Evolutionary conservation across 202 grass and related monocot species (phyloP).

Genomic region (Cymbopogon flexuosus): DNA sequence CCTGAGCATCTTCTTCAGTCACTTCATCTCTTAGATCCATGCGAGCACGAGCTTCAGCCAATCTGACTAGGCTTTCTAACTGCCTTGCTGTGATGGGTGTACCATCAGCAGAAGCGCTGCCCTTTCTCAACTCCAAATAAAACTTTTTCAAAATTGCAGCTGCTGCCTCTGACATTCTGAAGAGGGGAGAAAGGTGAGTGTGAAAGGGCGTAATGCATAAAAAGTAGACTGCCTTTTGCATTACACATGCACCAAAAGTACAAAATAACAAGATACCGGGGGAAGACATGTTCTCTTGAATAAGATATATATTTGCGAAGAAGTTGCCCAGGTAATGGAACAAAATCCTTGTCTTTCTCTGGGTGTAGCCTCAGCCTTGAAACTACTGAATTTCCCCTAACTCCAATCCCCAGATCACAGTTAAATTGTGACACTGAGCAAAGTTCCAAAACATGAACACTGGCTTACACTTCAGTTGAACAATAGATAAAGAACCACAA

Average conservation of each 20-base stretch:
- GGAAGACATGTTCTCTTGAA: slow-evolving; percentile 58
- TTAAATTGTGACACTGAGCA: slow-evolving; percentile 37
- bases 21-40: slow-evolving; percentile 91
- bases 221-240: not conserved
- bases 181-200: not conserved
- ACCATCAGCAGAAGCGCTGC: slow-evolving; percentile 57
- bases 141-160: slow-evolving; percentile 43
- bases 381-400: slow-evolving; percentile 41
- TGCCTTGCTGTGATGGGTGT: slow-evolving; percentile 96
- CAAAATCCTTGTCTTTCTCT: slow-evolving; percentile 66
- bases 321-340: slow-evolving; percentile 52
- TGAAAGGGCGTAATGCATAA: not conserved
- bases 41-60: slow-evolving; percentile 87
- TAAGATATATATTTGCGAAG: slow-evolving; percentile 90
- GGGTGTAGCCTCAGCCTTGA: slow-evolving; percentile 65
- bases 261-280: slow-evolving; percentile 42
- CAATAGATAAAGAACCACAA: slow-evolving; percentile 12
- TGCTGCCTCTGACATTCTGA: slow-evolving; percentile 61
- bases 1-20: slow-evolving; percentile 66
- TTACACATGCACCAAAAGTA: not conserved
- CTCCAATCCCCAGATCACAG: slow-evolving; percentile 6
- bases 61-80: slow-evolving; percentile 85
- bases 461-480: slow-evolving; percentile 24
- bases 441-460: slow-evolving; percentile 20
- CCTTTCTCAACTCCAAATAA: slow-evolving; percentile 59